Evolutionary conservation across 2,329 filamentous ascomycete genomes (phyloP).

Genomic region (Zymoseptoria crescenta): DNA sequence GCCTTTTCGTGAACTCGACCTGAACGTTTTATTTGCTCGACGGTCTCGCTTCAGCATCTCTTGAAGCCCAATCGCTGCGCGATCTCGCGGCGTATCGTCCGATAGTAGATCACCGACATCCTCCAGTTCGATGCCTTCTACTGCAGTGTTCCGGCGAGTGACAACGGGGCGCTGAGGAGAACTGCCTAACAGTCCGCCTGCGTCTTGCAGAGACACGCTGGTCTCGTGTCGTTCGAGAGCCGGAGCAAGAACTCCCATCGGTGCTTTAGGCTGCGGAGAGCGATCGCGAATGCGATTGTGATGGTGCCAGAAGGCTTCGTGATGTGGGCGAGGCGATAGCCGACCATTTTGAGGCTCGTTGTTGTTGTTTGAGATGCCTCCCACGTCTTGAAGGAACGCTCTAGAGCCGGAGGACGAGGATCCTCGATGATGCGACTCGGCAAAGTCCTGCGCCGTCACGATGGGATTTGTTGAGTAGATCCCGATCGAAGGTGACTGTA

Average conservation of each 20-base stretch:
- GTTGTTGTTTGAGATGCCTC: constrained; percentile 19
- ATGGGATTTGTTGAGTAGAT: constrained; percentile 48
- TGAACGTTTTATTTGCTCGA: neutral
- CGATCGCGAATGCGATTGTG: constrained; percentile 1
- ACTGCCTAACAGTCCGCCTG: constrained; percentile 22
- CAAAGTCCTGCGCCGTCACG: constrained; percentile 37
- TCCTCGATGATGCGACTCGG: constrained; percentile 13
- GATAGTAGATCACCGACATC: constrained; percentile 15
- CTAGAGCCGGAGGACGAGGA: constrained; percentile 24
- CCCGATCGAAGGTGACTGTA: constrained; percentile 43
- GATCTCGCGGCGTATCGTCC: constrained; percentile 5
- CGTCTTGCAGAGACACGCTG: constrained; percentile 26
- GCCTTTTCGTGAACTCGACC: neutral
- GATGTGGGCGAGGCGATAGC: constrained; percentile 5
- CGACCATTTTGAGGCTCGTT: constrained; percentile 5
- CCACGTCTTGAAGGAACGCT: constrained; percentile 27
- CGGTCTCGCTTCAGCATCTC: constrained; percentile 6
- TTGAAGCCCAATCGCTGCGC: constrained; percentile 8
- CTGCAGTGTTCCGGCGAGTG: neutral
- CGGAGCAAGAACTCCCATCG: constrained; percentile 22
- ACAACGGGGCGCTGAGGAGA: neutral
- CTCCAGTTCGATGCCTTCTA: constrained; percentile 14
- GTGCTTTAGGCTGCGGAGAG: constrained; percentile 8
- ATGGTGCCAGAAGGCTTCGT: constrained; percentile 5
- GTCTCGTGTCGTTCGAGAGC: constrained; percentile 24